A percentile compares a stretch with the other conserved stretches of the same genome.
These are phyloP conservation scores for Termitomyces sp. DNA, from an alignment of 768 basidiomycete species.

Conservation along the genomic window DNA sequence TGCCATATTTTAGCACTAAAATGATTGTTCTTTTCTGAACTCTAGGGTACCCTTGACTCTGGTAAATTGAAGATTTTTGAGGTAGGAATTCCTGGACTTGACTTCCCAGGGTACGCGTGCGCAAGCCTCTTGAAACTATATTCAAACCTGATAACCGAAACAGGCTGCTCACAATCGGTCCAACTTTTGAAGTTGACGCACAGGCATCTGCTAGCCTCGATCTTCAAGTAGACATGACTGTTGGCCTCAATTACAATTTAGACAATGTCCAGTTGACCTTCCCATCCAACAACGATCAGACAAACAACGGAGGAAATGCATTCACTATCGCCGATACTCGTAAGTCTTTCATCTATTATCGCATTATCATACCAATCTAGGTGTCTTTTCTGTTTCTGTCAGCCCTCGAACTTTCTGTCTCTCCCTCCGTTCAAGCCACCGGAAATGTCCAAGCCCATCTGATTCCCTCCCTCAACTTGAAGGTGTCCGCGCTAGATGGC, in stretches of 20 bases:
- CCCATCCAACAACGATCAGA: constrained; percentile 27
- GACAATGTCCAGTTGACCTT: constrained; percentile 36
- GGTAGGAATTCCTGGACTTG: constrained; percentile 40
- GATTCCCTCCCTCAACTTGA: constrained; percentile 42
- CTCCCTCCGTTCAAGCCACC: constrained; percentile 32
- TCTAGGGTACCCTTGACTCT: constrained; percentile 33
- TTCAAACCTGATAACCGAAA: not conserved
- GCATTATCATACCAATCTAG: not conserved
- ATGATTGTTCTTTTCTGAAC: not conserved
- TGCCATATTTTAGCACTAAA: too few relatives aligned
- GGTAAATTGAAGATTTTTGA: constrained; percentile 35
- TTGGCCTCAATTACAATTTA: constrained; percentile 39
- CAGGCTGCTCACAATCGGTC: constrained; percentile 43
- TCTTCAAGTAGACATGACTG: constrained; percentile 30
- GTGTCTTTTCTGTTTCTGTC: not conserved
- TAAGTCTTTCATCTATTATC: constrained; percentile 17
- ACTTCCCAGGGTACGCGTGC: constrained; percentile 40
- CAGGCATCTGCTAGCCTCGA: constrained; percentile 29
- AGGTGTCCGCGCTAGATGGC: constrained; percentile 33
- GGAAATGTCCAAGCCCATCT: constrained; percentile 41
- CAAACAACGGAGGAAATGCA: constrained; percentile 11
- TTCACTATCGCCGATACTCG: constrained; percentile 37
- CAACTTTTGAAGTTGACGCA: constrained; percentile 38
- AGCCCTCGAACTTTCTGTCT: constrained; percentile 37
- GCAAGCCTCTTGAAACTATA: not conserved